Evolutionary conservation across 345 rosid species (phyloP).

Genomic region (Dimocarpus longan): DNA sequence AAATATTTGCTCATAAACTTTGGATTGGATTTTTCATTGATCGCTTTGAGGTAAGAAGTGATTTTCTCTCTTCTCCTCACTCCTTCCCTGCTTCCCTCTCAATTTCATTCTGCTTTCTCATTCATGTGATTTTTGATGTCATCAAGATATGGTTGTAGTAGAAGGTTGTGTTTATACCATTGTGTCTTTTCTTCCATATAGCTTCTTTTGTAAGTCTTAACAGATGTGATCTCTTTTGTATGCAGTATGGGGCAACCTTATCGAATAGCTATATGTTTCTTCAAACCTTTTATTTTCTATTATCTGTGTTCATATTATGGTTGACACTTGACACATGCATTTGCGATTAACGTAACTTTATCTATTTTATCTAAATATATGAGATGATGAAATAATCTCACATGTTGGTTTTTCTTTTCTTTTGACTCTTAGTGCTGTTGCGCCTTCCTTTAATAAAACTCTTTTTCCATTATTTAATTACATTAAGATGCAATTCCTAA

Average conservation of each 20-base stretch:
- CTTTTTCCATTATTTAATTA: not conserved
- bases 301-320: not conserved
- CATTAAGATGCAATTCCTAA: not conserved
- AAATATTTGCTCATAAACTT: conserved; percentile 91
- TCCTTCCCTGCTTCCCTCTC: not conserved
- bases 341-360: not conserved
- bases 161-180: not conserved
- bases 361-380: not conserved
- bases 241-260: not conserved
- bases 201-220: not conserved
- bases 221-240: not conserved
- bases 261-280: not conserved
- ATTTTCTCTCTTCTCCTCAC: conserved; percentile 2
- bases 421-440: not conserved
- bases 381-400: not conserved
- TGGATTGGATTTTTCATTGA: conserved; percentile 97
- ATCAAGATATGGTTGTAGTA: not conserved
- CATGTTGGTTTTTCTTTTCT: not conserved
- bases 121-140: not conserved
- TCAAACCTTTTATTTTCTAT: not conserved
- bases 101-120: not conserved
- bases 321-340: not conserved
- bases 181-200: not conserved
- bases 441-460: not conserved
- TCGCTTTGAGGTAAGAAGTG: conserved; percentile 85